phyloP scores from a whole-genome alignment of 495 filamentous ascomycete genomes.

The Amorphotheca resinae region DNA sequence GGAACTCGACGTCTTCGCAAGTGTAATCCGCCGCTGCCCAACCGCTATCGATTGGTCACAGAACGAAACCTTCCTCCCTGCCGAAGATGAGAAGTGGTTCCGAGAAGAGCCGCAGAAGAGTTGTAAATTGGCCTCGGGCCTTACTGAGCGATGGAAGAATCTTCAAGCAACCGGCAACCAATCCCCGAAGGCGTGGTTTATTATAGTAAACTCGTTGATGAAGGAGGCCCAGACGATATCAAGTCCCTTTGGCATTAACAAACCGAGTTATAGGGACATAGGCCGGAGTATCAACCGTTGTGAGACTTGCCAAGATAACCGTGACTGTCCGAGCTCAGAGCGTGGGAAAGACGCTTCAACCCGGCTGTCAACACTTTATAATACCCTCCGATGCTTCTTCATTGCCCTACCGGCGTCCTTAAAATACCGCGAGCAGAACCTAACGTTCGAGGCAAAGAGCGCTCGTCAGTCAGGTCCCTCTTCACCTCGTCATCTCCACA shows the following conservation, averaged over 20 bases:
- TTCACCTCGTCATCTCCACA: slow-evolving; percentile 10
- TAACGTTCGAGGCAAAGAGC: slow-evolving; percentile 12
- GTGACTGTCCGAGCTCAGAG: too few species aligned
- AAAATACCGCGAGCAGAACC: slow-evolving; percentile 17
- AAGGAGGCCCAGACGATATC: slow-evolving; percentile 20
- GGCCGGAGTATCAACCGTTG: too few species aligned
- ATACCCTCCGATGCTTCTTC: slow-evolving; percentile 18
- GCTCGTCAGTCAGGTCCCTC: background rate
- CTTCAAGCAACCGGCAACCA: slow-evolving; percentile 23
- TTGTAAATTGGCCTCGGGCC: slow-evolving; percentile 21
- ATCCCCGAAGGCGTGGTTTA: slow-evolving; percentile 27
- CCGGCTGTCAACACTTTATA: slow-evolving; percentile 3
- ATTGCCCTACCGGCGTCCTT: slow-evolving; percentile 16
- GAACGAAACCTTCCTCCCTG: slow-evolving; percentile 20
- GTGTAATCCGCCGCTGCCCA: slow-evolving; percentile 22
- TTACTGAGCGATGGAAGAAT: slow-evolving; percentile 21
- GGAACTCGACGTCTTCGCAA: slow-evolving; percentile 30
- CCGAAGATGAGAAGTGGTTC: slow-evolving; percentile 25
- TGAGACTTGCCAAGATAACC: too few species aligned
- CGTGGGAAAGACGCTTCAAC: background rate
- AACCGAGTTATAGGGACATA: background rate
- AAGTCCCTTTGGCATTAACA: background rate
- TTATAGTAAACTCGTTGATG: slow-evolving; percentile 26
- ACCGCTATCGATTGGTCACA: slow-evolving; percentile 24
- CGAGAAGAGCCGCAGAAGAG: slow-evolving; percentile 15